These are phyloP conservation scores for Astrothelium macrocarpum DNA, from an alignment of 495 filamentous ascomycete genomes.

Conservation along the genomic window DNA sequence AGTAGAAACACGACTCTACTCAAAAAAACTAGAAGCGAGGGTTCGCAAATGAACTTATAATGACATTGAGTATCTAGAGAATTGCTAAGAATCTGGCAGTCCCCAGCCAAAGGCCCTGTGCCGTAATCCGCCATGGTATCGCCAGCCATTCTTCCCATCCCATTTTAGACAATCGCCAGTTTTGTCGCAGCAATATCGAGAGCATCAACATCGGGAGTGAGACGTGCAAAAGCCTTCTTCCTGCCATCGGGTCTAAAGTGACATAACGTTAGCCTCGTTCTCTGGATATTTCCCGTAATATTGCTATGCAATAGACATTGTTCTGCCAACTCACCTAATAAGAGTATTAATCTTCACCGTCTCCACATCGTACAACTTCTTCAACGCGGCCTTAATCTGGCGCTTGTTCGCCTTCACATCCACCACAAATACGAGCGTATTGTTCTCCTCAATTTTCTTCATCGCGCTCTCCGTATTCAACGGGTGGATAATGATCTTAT, in stretches of 20 bases:
- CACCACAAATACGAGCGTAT: conserved; percentile 98
- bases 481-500: conserved; percentile 55
- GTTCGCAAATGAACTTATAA: too few species aligned
- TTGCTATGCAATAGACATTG: neutral
- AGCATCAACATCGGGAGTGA: conserved; percentile 94
- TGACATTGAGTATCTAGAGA: too few species aligned
- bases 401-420: conserved; percentile 99
- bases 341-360: conserved; percentile 98
- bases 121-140: neutral
- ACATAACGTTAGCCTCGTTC: conserved; percentile 17
- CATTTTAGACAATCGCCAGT: conserved; percentile 83
- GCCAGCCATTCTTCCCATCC: neutral
- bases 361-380: conserved; percentile 99
- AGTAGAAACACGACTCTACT: neutral
- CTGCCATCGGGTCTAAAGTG: conserved; percentile 74
- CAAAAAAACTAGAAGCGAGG: too few species aligned
- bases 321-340: conserved; percentile 58
- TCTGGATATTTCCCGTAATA: conserved; percentile 19
- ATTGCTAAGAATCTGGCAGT: neutral
- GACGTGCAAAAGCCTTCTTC: conserved; percentile 96
- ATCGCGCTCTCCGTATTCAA: conserved; percentile 98
- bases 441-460: conserved; percentile 99
- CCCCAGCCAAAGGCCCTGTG: neutral
- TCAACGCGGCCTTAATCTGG: conserved; percentile 95
- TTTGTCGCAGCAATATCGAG: conserved; percentile 99